Percentiles rank a stretch among this genome's conserved stretches.
phyloP scores from a whole-genome alignment of 345 rosid genomes.

The Acer saccharum region DNA sequence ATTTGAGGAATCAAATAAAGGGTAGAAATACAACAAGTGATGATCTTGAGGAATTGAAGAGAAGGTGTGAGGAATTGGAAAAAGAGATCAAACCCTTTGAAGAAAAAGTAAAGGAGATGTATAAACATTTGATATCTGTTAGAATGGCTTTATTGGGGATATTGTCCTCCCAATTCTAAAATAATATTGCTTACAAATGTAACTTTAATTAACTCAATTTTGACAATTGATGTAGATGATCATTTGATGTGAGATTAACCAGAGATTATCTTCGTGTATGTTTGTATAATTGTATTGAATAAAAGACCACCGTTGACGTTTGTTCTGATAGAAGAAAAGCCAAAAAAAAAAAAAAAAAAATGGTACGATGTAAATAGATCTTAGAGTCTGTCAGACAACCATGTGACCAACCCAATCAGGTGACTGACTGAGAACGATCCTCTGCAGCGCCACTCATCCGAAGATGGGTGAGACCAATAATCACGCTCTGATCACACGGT shows the following conservation, averaged over 20 bases:
- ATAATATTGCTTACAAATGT: too few relatives aligned
- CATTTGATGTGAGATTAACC: neutral
- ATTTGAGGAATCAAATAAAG: conserved; percentile 4
- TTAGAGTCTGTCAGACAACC: too few relatives aligned
- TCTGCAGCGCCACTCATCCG: too few relatives aligned
- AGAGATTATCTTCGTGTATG: neutral
- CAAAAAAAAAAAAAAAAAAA: too few relatives aligned
- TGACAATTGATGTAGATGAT: neutral
- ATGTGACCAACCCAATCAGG: too few relatives aligned
- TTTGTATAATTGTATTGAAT: too few relatives aligned
- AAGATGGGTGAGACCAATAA: too few relatives aligned
- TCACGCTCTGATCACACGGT: too few relatives aligned
- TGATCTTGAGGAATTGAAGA: conserved; percentile 7
- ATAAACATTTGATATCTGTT: conserved; percentile 13
- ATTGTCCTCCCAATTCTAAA: neutral
- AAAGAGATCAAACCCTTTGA: neutral
- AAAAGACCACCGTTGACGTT: too few relatives aligned
- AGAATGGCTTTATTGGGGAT: conserved; percentile 15
- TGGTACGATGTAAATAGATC: too few relatives aligned
- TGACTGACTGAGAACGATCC: too few relatives aligned
- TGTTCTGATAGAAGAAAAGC: too few relatives aligned
- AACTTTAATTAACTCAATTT: neutral
- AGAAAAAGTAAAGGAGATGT: conserved; percentile 8
- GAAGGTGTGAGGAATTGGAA: neutral
- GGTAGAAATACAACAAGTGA: neutral